A percentile compares a stretch with the other conserved stretches of the same genome.
Evolutionary conservation across 352 stramenopile genomes (phyloP).

Genomic region (Globisporangium camurandrum): DNA sequence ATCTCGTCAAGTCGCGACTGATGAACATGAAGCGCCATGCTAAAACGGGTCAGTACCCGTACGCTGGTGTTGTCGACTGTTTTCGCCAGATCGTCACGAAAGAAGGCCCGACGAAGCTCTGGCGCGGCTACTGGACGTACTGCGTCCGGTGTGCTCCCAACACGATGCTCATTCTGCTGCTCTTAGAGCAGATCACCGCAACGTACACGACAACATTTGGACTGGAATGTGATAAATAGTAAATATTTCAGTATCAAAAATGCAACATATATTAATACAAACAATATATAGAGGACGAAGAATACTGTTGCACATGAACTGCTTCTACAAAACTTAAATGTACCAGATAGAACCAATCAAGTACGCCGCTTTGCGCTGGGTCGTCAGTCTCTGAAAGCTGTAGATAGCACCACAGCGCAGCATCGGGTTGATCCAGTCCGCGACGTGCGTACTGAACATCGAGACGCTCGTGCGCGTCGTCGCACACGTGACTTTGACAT

Average conservation of each 20-base stretch:
- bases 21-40: constrained; percentile 96
- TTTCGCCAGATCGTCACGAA: constrained; percentile 92
- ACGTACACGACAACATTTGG: not conserved
- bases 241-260: not conserved
- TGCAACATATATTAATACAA: not conserved
- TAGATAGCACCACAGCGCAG: constrained; percentile 1
- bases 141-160: constrained; percentile 98
- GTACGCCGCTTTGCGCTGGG: not conserved
- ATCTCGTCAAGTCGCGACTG: constrained; percentile 97
- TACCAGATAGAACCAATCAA: not conserved
- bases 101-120: constrained; percentile 95
- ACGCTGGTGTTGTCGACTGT: constrained; percentile 94
- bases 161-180: constrained; percentile 98
- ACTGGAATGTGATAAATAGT: not conserved
- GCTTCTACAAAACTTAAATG: not conserved
- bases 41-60: constrained; percentile 88
- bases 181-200: constrained; percentile 90
- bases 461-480: not conserved
- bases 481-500: not conserved
- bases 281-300: no score
- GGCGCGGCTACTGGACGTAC: constrained; percentile 97
- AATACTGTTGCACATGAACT: not conserved
- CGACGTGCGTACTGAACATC: not conserved
- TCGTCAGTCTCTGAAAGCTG: not conserved
- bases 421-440: constrained; percentile 10